Evolutionary conservation across 2,329 filamentous ascomycete genomes (phyloP).

Genomic region (Fusarium cyanostomum): DNA sequence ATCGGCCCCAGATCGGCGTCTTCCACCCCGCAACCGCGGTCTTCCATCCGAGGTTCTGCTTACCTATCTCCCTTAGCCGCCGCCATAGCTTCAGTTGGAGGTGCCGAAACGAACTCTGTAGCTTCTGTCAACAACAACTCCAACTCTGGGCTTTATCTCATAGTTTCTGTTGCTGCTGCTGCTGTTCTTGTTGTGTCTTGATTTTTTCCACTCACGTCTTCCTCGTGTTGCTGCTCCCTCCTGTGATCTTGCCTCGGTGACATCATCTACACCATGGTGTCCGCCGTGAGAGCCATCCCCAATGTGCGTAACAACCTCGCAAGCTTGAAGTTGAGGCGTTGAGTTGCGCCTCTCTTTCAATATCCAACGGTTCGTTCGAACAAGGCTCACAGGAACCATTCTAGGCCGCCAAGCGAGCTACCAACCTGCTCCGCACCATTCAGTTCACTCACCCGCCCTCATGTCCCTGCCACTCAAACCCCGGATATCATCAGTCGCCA

Average conservation of each 20-base stretch:
- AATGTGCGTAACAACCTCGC: conserved; percentile 43
- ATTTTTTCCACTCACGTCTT: background rate
- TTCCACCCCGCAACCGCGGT: conserved; percentile 36
- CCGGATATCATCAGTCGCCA: conserved; percentile 75
- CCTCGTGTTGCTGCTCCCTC: background rate
- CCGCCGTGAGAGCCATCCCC: conserved; percentile 47
- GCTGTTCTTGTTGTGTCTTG: background rate
- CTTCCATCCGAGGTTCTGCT: conserved; percentile 35
- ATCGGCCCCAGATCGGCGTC: conserved; percentile 26
- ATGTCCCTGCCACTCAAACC: conserved; percentile 94
- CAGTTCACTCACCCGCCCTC: conserved; percentile 88
- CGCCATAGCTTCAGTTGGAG: conserved; percentile 12
- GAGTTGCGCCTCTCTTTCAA: background rate
- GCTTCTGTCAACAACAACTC: conserved; percentile 5
- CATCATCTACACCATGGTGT: conserved; percentile 38
- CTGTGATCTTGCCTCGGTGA: conserved; percentile 5
- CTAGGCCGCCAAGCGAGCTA: conserved; percentile 70
- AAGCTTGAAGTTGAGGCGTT: background rate
- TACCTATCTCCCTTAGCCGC: conserved; percentile 19
- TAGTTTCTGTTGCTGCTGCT: background rate
- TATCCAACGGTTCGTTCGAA: background rate
- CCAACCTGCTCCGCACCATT: conserved; percentile 84
- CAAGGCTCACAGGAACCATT: background rate
- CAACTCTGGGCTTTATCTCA: background rate
- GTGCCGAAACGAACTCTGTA: background rate